Base-by-base conservation (phyloP, 2,329 filamentous ascomycete species). In the Penicillium sp. region DNA sequence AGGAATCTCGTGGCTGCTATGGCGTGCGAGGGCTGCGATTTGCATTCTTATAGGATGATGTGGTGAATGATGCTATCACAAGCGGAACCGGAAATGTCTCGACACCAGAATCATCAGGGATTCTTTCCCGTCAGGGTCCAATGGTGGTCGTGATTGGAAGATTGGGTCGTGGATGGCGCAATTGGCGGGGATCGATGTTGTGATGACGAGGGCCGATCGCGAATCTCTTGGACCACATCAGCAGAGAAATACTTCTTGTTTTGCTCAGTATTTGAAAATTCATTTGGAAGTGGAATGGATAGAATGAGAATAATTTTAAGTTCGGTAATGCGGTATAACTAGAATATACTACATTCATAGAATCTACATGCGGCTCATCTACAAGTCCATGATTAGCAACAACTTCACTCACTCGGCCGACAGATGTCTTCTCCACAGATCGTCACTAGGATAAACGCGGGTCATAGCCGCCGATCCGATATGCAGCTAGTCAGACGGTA, bases 141-240 rank as follows among this genome's bases (percentile, higher is more conserved):
- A 13, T 6, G 25, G 25, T 27, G 11, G 25, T 6, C 5, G 10
- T 8, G 13, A 17, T 52, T 42, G 50, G 23, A 17, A 41, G 41
- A 44, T 29, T 35, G 44, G 36, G 22, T 16, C 30, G 34, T 31
- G 13, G 46, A 60, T 59, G 54, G 56, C 57, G 57, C 54, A 55
- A 59, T 59, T 42, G 37, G 47, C 40, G 48, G 53, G 45, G 53
- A 37, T 22, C 8, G 37, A 56, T 54, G 51, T 51, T 51, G 52
- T 52, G 52, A 52, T 55, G 37, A 17, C 35, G 15, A 13, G 6
- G 13, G 34, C 37, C 38, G 38, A 41, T 41, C 35, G 38, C 40
- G 33, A 34, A 28, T 41, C 12, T 6, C 11, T 13, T 27, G 10
- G 25, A 13, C 11, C 10, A 27, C 9, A n/a, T n/a, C n/a, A n/a